Percentiles rank a stretch among this genome's conserved stretches.
Evolutionary conservation across 176 grass and related monocot genomes (phyloP).

Genomic region (Oryza punctata): DNA sequence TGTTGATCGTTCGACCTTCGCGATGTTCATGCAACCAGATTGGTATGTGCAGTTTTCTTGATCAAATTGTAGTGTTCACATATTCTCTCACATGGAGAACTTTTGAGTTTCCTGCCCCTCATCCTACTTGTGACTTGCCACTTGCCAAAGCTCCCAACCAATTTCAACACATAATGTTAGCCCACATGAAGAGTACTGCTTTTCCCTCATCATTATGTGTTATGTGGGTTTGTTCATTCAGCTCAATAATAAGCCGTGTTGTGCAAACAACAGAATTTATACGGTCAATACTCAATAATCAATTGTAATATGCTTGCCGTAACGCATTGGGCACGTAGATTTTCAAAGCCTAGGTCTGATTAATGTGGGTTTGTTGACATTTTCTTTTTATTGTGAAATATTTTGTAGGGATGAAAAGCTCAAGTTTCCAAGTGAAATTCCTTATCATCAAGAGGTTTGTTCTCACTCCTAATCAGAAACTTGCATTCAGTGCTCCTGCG

Average conservation of each 20-base stretch:
- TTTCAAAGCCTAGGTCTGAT: not conserved
- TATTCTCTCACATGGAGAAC: conserved; percentile 1
- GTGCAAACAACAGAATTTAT: not conserved
- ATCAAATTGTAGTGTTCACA: not conserved
- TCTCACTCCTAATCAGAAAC: not conserved
- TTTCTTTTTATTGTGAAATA: not conserved
- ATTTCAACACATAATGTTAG: not conserved
- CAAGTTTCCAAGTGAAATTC: conserved; percentile 64
- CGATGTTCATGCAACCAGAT: conserved; percentile 97
- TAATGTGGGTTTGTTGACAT: not conserved
- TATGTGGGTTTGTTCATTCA: not conserved
- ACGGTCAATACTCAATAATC: not conserved
- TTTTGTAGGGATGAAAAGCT: conserved; percentile 76
- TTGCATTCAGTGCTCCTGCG: not conserved
- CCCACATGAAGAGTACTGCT: not conserved
- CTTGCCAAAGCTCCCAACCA: not conserved
- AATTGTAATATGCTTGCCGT: not conserved
- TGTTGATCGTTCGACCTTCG: conserved; percentile 85
- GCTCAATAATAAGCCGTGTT: not conserved
- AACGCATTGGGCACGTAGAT: not conserved
- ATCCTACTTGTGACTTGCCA: not conserved
- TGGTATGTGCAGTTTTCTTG: conserved; percentile 45
- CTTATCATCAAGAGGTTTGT: conserved; percentile 81
- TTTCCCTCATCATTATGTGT: not conserved
- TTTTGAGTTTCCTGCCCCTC: not conserved